Conservation (phyloP, 768 basidiomycete species). For the Tephrocybe sp. region DNA sequence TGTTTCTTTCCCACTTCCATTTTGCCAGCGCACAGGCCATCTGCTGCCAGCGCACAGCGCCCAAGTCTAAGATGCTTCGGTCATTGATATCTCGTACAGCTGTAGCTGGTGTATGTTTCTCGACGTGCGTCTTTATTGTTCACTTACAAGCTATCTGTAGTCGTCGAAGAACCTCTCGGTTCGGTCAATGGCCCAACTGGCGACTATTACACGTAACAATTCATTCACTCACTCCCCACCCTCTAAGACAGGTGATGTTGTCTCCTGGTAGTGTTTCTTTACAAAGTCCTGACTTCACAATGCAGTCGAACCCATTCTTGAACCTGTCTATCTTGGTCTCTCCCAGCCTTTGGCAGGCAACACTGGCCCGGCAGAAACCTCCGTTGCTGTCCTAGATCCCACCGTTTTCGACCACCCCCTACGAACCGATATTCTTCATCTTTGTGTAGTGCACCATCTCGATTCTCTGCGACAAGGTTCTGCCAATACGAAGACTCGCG, state of each 20-base stretch:
- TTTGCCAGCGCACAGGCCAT: constrained; percentile 4
- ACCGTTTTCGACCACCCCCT: constrained; percentile 88
- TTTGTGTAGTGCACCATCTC: constrained; percentile 85
- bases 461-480: constrained; percentile 91
- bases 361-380: constrained; percentile 34
- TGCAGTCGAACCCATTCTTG: constrained; percentile 34
- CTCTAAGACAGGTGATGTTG: constrained; percentile 9
- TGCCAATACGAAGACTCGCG: constrained; percentile 87
- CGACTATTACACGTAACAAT: not conserved
- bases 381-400: constrained; percentile 63
- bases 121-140: not conserved
- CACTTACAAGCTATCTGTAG: not conserved
- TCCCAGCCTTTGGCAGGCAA: constrained; percentile 52
- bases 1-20: constrained; percentile 12
- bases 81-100: constrained; percentile 1
- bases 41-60: constrained; percentile 3
- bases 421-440: constrained; percentile 89
- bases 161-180: not conserved
- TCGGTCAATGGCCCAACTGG: constrained; percentile 13
- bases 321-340: constrained; percentile 61
- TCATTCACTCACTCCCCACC: not conserved
- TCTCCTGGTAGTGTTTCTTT: not conserved
- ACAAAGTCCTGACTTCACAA: constrained; percentile 1
- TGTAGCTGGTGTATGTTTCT: constrained; percentile 5
- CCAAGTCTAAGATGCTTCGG: constrained; percentile 4